Evolutionary conservation across 352 stramenopile genomes (phyloP).

Genomic region (Pythium rhizo-oryzae): DNA sequence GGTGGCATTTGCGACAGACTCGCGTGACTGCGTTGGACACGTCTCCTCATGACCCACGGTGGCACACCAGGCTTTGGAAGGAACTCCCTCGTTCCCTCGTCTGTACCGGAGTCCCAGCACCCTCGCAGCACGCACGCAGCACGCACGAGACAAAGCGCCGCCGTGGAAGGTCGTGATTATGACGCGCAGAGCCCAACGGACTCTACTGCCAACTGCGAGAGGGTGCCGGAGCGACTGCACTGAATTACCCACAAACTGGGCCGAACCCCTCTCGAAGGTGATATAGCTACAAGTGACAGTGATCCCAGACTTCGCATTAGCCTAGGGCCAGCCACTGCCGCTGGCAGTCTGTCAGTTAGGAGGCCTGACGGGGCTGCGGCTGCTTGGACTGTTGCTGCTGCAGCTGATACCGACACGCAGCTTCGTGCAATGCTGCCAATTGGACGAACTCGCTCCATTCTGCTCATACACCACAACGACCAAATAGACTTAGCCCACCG

Average conservation of each 20-base stretch:
- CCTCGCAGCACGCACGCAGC: too few relatives aligned
- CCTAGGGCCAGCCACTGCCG: background rate
- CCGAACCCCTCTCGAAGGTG: background rate
- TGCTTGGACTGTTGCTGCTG: background rate
- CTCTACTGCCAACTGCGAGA: background rate
- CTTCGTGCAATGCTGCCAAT: constrained; percentile 45
- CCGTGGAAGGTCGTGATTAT: background rate
- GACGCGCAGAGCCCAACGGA: background rate
- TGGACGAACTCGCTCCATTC: constrained; percentile 62
- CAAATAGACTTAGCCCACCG: too few relatives aligned
- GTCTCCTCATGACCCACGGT: background rate
- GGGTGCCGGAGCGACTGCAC: background rate
- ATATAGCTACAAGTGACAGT: constrained; percentile 2
- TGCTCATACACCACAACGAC: constrained; percentile 8
- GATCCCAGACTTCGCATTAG: background rate
- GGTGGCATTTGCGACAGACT: too few relatives aligned
- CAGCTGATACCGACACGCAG: constrained; percentile 10
- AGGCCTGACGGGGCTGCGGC: background rate
- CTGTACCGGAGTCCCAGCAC: too few relatives aligned
- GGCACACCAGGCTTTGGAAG: too few relatives aligned
- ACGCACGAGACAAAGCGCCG: too few relatives aligned
- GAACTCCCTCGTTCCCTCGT: too few relatives aligned
- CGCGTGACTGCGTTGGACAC: background rate
- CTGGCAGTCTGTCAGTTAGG: background rate
- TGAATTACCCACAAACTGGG: background rate